These are phyloP conservation scores for Prototheca stagnorum DNA, from an alignment of 163 green algal species.

Conservation along the genomic window DNA sequence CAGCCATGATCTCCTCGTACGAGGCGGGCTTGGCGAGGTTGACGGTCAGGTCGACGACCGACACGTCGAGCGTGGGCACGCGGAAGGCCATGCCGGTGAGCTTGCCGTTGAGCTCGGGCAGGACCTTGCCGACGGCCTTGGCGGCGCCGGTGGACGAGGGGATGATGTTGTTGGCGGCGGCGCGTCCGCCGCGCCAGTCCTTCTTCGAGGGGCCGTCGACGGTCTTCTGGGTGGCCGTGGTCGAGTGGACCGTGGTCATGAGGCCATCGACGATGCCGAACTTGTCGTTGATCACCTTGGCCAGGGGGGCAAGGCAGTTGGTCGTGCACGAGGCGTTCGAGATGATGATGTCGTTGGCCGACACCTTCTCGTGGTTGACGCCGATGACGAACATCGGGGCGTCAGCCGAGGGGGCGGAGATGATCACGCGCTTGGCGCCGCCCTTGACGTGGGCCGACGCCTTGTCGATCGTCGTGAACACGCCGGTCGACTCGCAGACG, in stretches of 20 bases:
- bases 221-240: conserved; percentile 83
- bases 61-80: conserved; percentile 86
- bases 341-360: conserved; percentile 53
- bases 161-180: conserved; percentile 91
- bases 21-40: conserved; percentile 67
- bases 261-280: conserved; percentile 79
- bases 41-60: conserved; percentile 80
- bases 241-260: conserved; percentile 97
- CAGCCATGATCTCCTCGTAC: conserved; percentile 86
- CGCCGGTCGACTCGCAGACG: conserved; percentile 87
- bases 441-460: conserved; percentile 56
- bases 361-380: conserved; percentile 84
- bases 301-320: conserved; percentile 92
- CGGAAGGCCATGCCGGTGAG: conserved; percentile 97
- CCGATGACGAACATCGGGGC: conserved; percentile 88
- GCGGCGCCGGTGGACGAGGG: conserved; percentile 87
- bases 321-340: conserved; percentile 97
- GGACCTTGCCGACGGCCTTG: conserved; percentile 74
- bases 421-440: conserved; percentile 87
- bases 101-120: conserved; percentile 94
- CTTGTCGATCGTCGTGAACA: conserved; percentile 83
- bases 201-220: conserved; percentile 61
- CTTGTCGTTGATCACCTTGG: conserved; percentile 84
- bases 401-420: conserved; percentile 82
- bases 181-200: conserved; percentile 88